phyloP scores from a whole-genome alignment of 2,329 filamentous ascomycete genomes.

The Fusarium paranaense region DNA sequence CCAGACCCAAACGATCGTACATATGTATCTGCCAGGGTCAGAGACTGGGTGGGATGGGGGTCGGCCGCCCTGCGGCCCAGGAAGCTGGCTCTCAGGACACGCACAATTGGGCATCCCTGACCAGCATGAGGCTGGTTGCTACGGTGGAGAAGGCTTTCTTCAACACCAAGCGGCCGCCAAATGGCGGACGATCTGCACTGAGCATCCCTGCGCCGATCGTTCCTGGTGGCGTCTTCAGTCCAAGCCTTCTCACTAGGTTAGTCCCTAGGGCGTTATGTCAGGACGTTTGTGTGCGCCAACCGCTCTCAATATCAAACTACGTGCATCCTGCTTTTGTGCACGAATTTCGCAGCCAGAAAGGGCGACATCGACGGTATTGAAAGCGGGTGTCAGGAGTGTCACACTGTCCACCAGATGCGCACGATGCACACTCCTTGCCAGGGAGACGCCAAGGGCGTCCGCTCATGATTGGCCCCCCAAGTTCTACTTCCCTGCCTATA shows the following conservation, averaged over 20 bases:
- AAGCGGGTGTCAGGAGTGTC: conserved; percentile 23
- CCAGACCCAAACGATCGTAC: conserved; percentile 2
- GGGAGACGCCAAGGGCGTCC: conserved; percentile 18
- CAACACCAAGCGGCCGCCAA: conserved; percentile 33
- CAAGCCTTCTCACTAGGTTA: conserved; percentile 28
- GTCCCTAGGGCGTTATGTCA: conserved; percentile 18
- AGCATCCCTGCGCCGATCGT: conserved; percentile 44
- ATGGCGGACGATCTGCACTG: conserved; percentile 41
- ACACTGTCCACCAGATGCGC: conserved; percentile 20
- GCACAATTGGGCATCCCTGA: conserved; percentile 8
- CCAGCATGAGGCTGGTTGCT: conserved; percentile 27
- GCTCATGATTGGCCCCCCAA: conserved; percentile 34
- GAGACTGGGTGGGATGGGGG: conserved; percentile 5
- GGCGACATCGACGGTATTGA: neutral
- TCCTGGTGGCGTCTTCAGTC: conserved; percentile 39
- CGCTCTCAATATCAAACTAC: conserved; percentile 18
- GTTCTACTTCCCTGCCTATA: conserved; percentile 29
- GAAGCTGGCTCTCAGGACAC: conserved; percentile 1
- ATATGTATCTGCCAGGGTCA: conserved; percentile 1
- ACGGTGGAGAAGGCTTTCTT: conserved; percentile 28
- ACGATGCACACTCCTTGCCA: conserved; percentile 28
- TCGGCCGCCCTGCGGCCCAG: conserved; percentile 17
- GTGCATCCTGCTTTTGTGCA: neutral
- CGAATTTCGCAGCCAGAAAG: neutral
- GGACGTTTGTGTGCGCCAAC: conserved; percentile 19